A percentile compares a stretch with the other conserved stretches of the same genome.
These are phyloP conservation scores for Trametes villosa DNA, from an alignment of 768 basidiomycete genomes.

Conservation along the genomic window DNA sequence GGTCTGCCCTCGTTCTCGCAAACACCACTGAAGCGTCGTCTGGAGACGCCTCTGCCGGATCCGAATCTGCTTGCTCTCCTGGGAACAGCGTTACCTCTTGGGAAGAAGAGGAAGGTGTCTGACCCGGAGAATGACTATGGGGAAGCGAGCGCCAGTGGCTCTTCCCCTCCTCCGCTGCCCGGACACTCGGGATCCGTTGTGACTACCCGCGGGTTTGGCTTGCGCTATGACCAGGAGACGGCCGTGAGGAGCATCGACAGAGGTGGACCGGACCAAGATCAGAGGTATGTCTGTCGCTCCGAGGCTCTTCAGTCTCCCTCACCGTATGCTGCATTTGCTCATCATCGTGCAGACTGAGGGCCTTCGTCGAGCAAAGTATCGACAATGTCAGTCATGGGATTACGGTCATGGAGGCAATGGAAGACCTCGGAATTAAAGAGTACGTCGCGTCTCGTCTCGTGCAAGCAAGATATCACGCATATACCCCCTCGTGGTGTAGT, in stretches of 20 bases:
- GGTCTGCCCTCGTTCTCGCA: neutral
- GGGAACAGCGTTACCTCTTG: neutral
- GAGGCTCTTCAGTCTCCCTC: too few species aligned
- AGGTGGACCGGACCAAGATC: slow-evolving; percentile 60
- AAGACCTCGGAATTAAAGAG: slow-evolving; percentile 55
- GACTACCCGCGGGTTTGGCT: slow-evolving; percentile 37
- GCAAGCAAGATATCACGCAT: neutral
- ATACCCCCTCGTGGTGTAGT: neutral
- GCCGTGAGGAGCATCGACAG: slow-evolving; percentile 55
- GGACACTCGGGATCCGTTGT: neutral
- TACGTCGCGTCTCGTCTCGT: slow-evolving; percentile 31
- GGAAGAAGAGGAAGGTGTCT: slow-evolving; percentile 3
- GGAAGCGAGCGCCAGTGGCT: neutral
- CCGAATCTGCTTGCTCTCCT: neutral
- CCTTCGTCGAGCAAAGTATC: slow-evolving; percentile 63
- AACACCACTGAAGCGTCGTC: slow-evolving; percentile 2
- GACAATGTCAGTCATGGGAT: slow-evolving; percentile 59
- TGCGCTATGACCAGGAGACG: slow-evolving; percentile 56
- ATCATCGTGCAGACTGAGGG: slow-evolving; percentile 51
- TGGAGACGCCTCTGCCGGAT: neutral
- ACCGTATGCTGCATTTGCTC: too few species aligned
- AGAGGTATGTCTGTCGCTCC: slow-evolving; percentile 41
- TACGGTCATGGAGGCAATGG: slow-evolving; percentile 55
- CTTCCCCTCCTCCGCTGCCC: slow-evolving; percentile 1
- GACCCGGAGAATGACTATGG: slow-evolving; percentile 6